Conservation (phyloP, 495 filamentous ascomycete genomes). For the Aspergillus biplanus region DNA sequence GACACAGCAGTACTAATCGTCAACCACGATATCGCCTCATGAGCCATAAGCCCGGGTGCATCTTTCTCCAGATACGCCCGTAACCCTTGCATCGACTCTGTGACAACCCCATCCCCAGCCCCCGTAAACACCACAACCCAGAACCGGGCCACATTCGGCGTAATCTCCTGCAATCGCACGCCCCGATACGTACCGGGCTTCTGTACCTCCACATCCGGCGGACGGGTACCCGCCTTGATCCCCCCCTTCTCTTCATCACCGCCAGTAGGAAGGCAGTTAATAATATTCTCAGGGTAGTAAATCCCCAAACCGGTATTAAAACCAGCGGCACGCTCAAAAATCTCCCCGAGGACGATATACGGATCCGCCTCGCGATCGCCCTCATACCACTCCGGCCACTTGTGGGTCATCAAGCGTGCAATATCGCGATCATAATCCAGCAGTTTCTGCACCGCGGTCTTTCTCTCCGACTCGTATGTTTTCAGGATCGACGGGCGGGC, state of each 20-base stretch:
- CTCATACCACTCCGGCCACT: conserved; percentile 15
- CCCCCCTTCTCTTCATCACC: background rate
- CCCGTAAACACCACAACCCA: conserved; percentile 5
- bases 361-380: conserved; percentile 6
- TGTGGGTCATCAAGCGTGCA: conserved; percentile 13
- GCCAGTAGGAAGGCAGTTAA: background rate
- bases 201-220: conserved; percentile 8
- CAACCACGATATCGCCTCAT: conserved; percentile 1
- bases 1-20: background rate
- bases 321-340: conserved; percentile 15
- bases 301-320: conserved; percentile 20
- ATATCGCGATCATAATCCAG: conserved; percentile 53
- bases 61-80: background rate
- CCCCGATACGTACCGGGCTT: conserved; percentile 5
- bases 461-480: conserved; percentile 47
- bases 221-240: conserved; percentile 3
- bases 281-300: conserved; percentile 9
- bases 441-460: conserved; percentile 44
- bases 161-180: conserved; percentile 12
- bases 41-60: background rate
- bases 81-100: background rate
- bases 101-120: background rate
- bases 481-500: conserved; percentile 35
- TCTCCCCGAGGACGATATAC: conserved; percentile 7
- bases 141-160: conserved; percentile 5